Evolutionary conservation across 2,329 filamentous ascomycete genomes (phyloP).

Genomic region (Cryphonectria nitschkei): DNA sequence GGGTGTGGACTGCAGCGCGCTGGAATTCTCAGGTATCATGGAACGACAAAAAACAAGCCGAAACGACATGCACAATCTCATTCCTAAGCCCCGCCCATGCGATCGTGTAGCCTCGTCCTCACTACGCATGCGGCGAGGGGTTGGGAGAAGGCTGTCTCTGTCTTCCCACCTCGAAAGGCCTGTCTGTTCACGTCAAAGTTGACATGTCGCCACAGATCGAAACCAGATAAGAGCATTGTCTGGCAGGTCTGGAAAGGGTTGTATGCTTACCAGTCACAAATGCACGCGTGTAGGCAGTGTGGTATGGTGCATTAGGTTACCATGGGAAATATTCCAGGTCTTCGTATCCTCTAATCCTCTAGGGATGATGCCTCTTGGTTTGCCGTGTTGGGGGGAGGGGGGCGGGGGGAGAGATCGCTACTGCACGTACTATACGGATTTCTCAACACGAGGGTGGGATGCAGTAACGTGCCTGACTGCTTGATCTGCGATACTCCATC

Average conservation of each 20-base stretch:
- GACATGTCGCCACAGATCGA: background rate
- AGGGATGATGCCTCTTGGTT: background rate
- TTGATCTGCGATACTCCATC: background rate
- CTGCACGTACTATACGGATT: background rate
- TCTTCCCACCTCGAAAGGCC: background rate
- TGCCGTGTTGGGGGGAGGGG: background rate
- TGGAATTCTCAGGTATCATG: background rate
- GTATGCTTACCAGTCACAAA: background rate
- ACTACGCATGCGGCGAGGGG: background rate
- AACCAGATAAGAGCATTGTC: background rate
- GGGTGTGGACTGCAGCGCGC: background rate
- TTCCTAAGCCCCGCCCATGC: background rate
- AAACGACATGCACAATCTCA: background rate
- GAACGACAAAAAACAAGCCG: background rate
- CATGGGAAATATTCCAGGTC: background rate
- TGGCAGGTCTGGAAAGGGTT: background rate
- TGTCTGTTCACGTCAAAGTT: background rate
- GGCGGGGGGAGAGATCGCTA: background rate
- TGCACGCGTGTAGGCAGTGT: background rate
- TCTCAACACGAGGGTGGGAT: constrained; percentile 1
- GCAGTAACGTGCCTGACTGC: background rate
- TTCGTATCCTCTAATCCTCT: background rate
- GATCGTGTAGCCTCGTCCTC: background rate
- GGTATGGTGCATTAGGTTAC: background rate
- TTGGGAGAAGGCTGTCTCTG: too few relatives aligned